Base-by-base conservation (phyloP, 768 basidiomycete species). In the Tulasnella sp. region DNA sequence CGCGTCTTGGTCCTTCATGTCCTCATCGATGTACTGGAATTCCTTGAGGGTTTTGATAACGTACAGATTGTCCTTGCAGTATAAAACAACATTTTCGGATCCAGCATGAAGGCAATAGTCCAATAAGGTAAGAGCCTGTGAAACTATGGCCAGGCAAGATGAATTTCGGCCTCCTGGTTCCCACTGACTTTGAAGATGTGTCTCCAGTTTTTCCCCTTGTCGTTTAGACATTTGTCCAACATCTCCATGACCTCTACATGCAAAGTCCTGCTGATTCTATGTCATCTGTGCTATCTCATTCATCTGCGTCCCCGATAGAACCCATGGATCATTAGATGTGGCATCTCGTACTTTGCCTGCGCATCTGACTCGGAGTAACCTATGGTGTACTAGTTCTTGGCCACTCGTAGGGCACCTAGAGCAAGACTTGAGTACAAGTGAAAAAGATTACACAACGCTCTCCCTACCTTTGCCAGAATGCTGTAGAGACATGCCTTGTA, bases 211-310 rank as follows among this genome's bases (percentile, higher is more conserved):
- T 98, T 98, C 32, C 95, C 95, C 72, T 95, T 98, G 70, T 99
- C 95, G 59, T 91, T 91, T 56, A 99, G 70, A 45, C 95, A 79
- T 68, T 99, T 98, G 68, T 98, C 95, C 43, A 99, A 74, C 89
- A 96, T 95, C 71, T 99, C 95, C 90, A 99, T 96, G 61, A 99
- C 88, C 69, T 99, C 95, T 10, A 98, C 90, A n/a, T n/a, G n/a
- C n/a, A 64, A 99, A 99, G 61, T 98, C 84, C 63, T 59, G 91
- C 92, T 95, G 93, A 68, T 95, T 95, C 66, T 88, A 96, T 13
- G 89, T 92, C 67, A 98, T 64, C 64, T 95, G 90, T 0, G 93
- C 93, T 58, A 99, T 78, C 69, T 96, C 93, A 70, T 95, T 95
- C 95, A 99, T 98, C 72, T 93, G 92, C 1, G 89, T 88, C 4